These are phyloP conservation scores for Penicillium hordei DNA, from an alignment of 2,329 filamentous ascomycete genomes.

Conservation along the genomic window DNA sequence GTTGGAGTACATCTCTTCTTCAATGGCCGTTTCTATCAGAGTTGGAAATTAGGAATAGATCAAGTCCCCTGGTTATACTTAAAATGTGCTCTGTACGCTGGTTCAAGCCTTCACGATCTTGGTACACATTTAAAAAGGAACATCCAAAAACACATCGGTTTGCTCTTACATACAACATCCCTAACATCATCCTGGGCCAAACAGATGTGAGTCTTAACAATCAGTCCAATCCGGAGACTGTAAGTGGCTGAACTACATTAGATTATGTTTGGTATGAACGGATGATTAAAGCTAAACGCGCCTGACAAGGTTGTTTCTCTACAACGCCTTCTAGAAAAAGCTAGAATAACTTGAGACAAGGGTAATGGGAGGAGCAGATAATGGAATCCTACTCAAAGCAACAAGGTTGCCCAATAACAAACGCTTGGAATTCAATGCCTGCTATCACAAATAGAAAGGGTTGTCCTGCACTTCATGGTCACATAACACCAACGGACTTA, in stretches of 20 bases:
- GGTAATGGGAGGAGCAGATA: slow-evolving; percentile 6
- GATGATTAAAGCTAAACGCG: not conserved
- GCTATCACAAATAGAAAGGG: slow-evolving; percentile 12
- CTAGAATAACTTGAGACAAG: not conserved
- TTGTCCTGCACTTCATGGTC: slow-evolving; percentile 33
- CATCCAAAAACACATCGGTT: not conserved
- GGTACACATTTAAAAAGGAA: not conserved
- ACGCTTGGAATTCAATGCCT: slow-evolving; percentile 17
- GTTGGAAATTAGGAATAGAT: not conserved
- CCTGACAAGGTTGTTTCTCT: slow-evolving; percentile 15
- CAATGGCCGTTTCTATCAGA: not conserved
- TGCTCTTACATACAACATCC: not conserved
- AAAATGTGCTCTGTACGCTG: not conserved
- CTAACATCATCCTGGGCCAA: not conserved
- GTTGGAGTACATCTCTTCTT: not conserved
- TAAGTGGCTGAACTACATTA: not conserved
- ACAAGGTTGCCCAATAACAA: slow-evolving; percentile 14
- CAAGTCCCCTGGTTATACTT: not conserved
- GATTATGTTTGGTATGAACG: not conserved
- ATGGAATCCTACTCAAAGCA: slow-evolving; percentile 12
- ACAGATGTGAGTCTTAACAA: no score
- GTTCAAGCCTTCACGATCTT: not conserved
- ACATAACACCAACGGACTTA: slow-evolving; percentile 33
- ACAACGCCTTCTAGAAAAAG: slow-evolving; percentile 14
- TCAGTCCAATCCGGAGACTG: not conserved